phyloP scores from a whole-genome alignment of 176 grass and related monocot species.

The Elymus sibiricus region DNA sequence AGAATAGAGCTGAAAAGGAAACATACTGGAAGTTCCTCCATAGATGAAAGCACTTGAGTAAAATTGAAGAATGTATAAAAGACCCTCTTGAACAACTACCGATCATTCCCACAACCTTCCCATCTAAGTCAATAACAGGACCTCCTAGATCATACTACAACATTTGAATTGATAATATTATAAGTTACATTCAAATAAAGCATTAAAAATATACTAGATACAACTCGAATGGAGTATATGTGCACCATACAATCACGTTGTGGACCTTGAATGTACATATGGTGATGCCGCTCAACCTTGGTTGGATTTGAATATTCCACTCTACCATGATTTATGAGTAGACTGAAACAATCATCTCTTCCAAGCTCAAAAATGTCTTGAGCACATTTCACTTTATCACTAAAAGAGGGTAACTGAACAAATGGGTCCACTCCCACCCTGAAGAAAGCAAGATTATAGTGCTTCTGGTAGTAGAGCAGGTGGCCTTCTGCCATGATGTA shows the following conservation, averaged over 20 bases:
- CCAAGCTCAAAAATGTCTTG: no score
- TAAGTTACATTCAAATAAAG: background rate
- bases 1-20: background rate
- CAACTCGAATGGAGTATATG: background rate
- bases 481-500: no score
- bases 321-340: background rate
- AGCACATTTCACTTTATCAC: no score
- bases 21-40: background rate
- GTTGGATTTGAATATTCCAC: background rate
- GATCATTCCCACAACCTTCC: background rate
- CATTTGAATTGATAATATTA: background rate
- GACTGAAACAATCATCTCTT: background rate
- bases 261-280: background rate
- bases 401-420: no score
- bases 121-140: background rate
- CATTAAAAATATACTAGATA: background rate
- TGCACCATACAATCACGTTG: background rate
- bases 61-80: background rate
- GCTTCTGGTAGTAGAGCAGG: no score
- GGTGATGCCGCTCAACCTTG: background rate
- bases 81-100: background rate
- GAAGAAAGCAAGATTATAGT: no score
- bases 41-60: background rate
- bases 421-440: no score
- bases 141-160: background rate